Base-by-base conservation (phyloP, 176 grass and related monocot genomes). In the Calamus simplicifolius region DNA sequence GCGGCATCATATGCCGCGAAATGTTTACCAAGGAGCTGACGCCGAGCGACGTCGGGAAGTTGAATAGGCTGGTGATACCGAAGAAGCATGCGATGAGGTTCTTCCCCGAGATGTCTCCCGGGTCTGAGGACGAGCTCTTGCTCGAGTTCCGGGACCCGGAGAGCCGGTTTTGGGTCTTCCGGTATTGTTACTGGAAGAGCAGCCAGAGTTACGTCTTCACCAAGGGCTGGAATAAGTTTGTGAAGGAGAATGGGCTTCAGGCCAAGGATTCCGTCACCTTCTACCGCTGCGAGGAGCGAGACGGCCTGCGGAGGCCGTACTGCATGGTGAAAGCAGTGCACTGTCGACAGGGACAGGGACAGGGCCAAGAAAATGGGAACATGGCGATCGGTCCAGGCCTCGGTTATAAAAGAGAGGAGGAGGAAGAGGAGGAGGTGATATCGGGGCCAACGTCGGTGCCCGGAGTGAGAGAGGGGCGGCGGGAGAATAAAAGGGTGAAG, bases 131-230 rank as follows among this genome's bases (percentile, higher is more conserved):
- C 5, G 64, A 67, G 51, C 10, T 54, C 12, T 4, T 50, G 54
- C 21, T 70, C 1, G 55, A 70, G 67, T 58, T 70, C 25, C 21
- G 21, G 38, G 67, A 70, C 18, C 13, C 16, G 5, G 67, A 70
- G 1, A 14, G 31, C 3, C 19, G 21, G 4, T 0, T 16, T 3
- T 70, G 67, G 67, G 15, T n/a, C 18, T 70, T 70, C 23, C 67
- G 67, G 0, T 70, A 58, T 35, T 70, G 67, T 31, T 70, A 58
- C 67, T 70, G 67, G 67, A 70, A 58, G 54, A 70, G 67, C 54
- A 70, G 67, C 54, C 67, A 70, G 21, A 70, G 67, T 31, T 70
- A 50, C 54, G 67, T 70, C 6, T 70, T 70, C 38, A 70, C 67
- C 23, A 57, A 58, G 31, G 67, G 67, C 6, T 70, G 67, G 67